phyloP scores from a whole-genome alignment of 768 basidiomycete species.

The Sarcomyxa edulis region DNA sequence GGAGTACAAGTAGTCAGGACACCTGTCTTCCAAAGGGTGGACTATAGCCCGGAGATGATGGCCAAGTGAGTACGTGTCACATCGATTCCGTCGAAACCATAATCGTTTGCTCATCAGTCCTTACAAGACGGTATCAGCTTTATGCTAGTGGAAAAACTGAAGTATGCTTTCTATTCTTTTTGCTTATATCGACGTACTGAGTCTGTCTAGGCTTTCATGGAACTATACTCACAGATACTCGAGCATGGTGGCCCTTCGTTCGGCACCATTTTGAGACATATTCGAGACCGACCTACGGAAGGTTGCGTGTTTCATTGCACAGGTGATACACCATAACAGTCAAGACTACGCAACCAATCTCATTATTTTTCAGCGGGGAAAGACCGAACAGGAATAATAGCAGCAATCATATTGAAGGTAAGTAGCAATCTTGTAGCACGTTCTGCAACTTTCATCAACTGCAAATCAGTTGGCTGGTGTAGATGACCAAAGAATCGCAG shows the following conservation, averaged over 20 bases:
- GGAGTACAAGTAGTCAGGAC: slow-evolving; percentile 55
- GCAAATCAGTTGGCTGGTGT: slow-evolving; percentile 71
- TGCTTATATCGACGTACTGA: not conserved
- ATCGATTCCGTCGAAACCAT: slow-evolving; percentile 7
- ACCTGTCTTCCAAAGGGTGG: slow-evolving; percentile 67
- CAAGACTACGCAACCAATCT: no score
- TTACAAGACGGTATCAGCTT: slow-evolving; percentile 56
- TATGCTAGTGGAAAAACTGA: slow-evolving; percentile 81
- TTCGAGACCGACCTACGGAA: slow-evolving; percentile 62
- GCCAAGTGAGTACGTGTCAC: slow-evolving; percentile 64
- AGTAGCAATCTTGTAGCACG: not conserved
- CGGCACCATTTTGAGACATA: slow-evolving; percentile 65
- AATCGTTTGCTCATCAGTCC: slow-evolving; percentile 20
- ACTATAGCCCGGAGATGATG: slow-evolving; percentile 82
- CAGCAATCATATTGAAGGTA: slow-evolving; percentile 70
- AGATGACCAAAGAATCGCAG: slow-evolving; percentile 54
- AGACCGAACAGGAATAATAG: slow-evolving; percentile 74
- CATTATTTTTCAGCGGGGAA: slow-evolving; percentile 67
- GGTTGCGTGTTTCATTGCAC: slow-evolving; percentile 77
- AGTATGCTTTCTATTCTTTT: slow-evolving; percentile 27
- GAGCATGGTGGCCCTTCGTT: slow-evolving; percentile 68
- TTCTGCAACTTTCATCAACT: not conserved
- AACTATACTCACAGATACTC: slow-evolving; percentile 75
- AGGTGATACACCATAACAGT: no score
- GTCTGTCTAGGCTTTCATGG: slow-evolving; percentile 67